A percentile compares a stretch with the other conserved stretches of the same genome.
phyloP scores from a whole-genome alignment of 1,139 yeast species.

The Debaryomyces psychrophilus region DNA sequence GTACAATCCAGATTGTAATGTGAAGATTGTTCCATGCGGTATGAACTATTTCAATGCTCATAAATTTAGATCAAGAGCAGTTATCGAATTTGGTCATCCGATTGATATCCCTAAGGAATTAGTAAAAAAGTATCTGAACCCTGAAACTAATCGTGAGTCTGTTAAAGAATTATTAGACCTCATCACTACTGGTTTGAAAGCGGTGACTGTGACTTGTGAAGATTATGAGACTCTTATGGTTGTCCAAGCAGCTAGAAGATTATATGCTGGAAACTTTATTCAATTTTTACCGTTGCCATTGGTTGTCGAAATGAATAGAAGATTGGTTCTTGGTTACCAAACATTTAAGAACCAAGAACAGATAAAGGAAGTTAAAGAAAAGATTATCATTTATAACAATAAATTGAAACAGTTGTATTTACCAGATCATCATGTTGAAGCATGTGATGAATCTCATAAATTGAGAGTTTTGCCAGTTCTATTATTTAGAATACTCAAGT shows the following conservation, averaged over 20 bases:
- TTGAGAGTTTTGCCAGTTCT: constrained; percentile 50
- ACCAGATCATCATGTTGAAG: constrained; percentile 89
- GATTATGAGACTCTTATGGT: constrained; percentile 93
- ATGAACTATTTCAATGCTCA: constrained; percentile 97
- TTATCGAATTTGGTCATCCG: constrained; percentile 91
- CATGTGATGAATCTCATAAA: constrained; percentile 52
- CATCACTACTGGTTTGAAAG: constrained; percentile 74
- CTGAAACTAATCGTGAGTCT: constrained; percentile 69
- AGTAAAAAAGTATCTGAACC: constrained; percentile 59
- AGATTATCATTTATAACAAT: constrained; percentile 70
- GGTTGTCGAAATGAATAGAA: constrained; percentile 85
- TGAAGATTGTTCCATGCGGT: constrained; percentile 92
- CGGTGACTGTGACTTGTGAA: constrained; percentile 90
- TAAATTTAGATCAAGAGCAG: constrained; percentile 92
- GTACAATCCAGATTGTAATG: constrained; percentile 66
- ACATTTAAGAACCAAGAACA: constrained; percentile 73
- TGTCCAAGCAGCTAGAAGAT: constrained; percentile 89
- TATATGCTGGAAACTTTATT: constrained; percentile 76
- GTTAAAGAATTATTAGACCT: constrained; percentile 70
- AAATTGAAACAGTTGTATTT: constrained; percentile 68
- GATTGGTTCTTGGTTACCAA: constrained; percentile 79
- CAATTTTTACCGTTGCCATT: constrained; percentile 76
- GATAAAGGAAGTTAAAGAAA: constrained; percentile 59
- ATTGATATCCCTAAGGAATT: constrained; percentile 67
- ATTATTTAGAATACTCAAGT: constrained; percentile 54